Base-by-base conservation (phyloP, 2,329 filamentous ascomycete species). In the Grosmannia penicillata region DNA sequence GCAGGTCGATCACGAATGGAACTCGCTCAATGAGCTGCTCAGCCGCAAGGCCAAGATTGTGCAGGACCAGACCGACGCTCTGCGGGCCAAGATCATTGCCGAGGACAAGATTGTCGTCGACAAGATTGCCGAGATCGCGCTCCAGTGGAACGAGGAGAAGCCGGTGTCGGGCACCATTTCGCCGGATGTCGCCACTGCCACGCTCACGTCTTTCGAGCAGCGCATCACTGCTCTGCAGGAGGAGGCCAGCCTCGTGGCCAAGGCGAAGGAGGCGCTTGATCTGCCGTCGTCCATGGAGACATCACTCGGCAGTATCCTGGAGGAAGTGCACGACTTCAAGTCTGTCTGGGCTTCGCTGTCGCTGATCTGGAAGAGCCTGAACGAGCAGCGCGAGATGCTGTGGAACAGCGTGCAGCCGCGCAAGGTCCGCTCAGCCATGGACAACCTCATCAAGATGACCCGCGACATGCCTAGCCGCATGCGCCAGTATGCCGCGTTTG, bases 401-500 rank as follows among this genome's bases (percentile, higher is more conserved):
- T 99, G 93, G 93, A 93, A 81, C 40, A 94, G 84, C 52, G 82
- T 98, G 2, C 86, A 96, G 54, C 89, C 93, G 8, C 75, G 91
- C 46, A 98, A 96, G 61, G 76, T 98, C 42, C 77, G 91, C 27
- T 75, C 82, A 49, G 82, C 84, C 45, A 78, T 99, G 36, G 89
- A 98, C 53, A 79, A 81, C 34, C 71, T 96, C 38, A 84, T 96
- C 56, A 94, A 94, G 65, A 93, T 93, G 72, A 96, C 87, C 26
- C 96, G 94, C 62, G 89, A 96, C 45, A 96, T 98, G 91, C 91
- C 93, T 0, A 94, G 86, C 59, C 79, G 91, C 43, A 96, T 98
- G 89, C 79, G 93, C 43, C 93, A 98, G 54, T 99, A 99, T 57
- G 89, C 93, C 49, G 93, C 93, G n/a, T 99, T 98, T 55, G 93